Conservation (phyloP, 1,139 yeast genomes). For the Yamadazyma membranifaciens region DNA sequence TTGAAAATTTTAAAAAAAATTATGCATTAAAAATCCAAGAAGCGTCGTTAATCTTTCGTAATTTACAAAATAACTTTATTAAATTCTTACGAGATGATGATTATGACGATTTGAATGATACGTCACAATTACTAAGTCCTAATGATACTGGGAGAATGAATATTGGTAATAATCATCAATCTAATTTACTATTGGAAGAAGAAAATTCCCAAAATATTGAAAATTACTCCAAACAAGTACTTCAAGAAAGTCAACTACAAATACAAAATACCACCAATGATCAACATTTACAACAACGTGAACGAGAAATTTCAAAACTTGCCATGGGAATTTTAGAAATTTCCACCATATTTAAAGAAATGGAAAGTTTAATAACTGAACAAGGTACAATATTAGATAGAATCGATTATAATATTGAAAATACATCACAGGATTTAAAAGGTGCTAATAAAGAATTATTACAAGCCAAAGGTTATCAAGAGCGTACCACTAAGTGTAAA, state of each 20-base stretch:
- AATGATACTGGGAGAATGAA: constrained; percentile 11
- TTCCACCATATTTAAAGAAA: constrained; percentile 87
- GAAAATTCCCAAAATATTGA: constrained; percentile 46
- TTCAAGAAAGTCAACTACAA: constrained; percentile 48
- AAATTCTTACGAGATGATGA: constrained; percentile 73
- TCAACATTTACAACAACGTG: constrained; percentile 61
- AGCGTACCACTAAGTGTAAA: constrained; percentile 88
- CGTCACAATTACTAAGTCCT: constrained; percentile 15
- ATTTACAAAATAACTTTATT: constrained; percentile 84
- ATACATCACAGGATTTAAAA: constrained; percentile 72
- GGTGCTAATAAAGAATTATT: constrained; percentile 75
- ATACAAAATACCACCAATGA: constrained; percentile 23
- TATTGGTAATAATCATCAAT: not conserved
- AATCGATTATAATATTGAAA: constrained; percentile 85
- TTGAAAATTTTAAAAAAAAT: constrained; percentile 77
- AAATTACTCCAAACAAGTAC: constrained; percentile 37
- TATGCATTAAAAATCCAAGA: constrained; percentile 86
- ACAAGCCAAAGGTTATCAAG: constrained; percentile 78
- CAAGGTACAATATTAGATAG: constrained; percentile 93
- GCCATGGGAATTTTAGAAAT: constrained; percentile 95
- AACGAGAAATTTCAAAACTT: constrained; percentile 80
- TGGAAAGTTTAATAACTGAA: constrained; percentile 88
- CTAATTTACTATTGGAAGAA: constrained; percentile 17
- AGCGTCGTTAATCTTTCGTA: constrained; percentile 72
- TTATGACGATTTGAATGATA: constrained; percentile 32